phyloP scores from a whole-genome alignment of 2,329 filamentous ascomycete species.

The Ustulina deusta region DNA sequence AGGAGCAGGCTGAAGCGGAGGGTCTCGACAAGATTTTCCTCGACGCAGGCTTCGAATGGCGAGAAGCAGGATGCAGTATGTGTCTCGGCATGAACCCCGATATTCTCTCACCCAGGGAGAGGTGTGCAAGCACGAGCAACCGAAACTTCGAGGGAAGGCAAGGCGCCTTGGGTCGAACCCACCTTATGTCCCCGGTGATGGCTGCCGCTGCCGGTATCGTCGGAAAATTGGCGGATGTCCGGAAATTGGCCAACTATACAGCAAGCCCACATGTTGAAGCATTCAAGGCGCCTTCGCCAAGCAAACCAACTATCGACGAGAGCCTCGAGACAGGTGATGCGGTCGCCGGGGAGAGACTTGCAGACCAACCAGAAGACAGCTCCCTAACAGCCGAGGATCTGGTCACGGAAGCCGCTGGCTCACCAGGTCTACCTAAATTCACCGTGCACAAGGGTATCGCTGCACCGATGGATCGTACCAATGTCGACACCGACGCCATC shows the following conservation, averaged over 20 bases:
- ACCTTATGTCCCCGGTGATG: conserved; percentile 97
- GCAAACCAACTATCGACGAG: conserved; percentile 65
- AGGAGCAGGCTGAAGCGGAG: conserved; percentile 89
- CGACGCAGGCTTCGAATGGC: conserved; percentile 96
- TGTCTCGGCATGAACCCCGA: conserved; percentile 99
- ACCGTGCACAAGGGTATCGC: conserved; percentile 85
- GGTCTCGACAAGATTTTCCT: conserved; percentile 92
- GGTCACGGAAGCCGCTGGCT: conserved; percentile 59
- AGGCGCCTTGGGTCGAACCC: conserved; percentile 89
- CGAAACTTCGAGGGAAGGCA: conserved; percentile 98
- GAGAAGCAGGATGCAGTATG: conserved; percentile 98
- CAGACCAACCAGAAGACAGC: conserved; percentile 72
- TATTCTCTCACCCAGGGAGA: conserved; percentile 90
- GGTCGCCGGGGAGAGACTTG: conserved; percentile 64
- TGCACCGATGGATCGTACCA: conserved; percentile 86
- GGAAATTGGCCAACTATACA: conserved; percentile 76
- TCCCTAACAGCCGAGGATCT: conserved; percentile 73
- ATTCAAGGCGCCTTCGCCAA: conserved; percentile 52
- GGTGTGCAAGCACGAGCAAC: conserved; percentile 95
- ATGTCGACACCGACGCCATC: conserved; percentile 98
- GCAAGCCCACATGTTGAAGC: conserved; percentile 71
- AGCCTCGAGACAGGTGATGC: conserved; percentile 62
- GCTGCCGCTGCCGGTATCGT: conserved; percentile 90
- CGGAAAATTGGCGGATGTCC: conserved; percentile 91
- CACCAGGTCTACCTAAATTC: conserved; percentile 84